phyloP scores from a whole-genome alignment of 2,329 filamentous ascomycete species.

The Aspergillus alliaceus region DNA sequence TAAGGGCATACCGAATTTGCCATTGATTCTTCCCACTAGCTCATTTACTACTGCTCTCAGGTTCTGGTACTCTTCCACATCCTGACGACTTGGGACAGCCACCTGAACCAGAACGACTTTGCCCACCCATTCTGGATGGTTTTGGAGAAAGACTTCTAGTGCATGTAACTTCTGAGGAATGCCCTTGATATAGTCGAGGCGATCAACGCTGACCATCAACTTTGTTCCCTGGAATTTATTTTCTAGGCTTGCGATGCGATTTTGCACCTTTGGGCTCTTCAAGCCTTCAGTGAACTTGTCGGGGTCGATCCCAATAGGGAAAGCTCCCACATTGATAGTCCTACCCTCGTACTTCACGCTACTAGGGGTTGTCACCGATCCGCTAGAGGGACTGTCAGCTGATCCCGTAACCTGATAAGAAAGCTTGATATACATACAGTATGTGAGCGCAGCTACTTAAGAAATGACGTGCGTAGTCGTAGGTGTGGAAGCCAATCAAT shows the following conservation, averaged over 20 bases:
- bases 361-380: slow-evolving; percentile 72
- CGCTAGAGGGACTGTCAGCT: slow-evolving; percentile 25
- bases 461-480: slow-evolving; percentile 93
- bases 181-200: slow-evolving; percentile 96
- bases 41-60: slow-evolving; percentile 91
- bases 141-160: slow-evolving; percentile 88
- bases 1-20: slow-evolving; percentile 67
- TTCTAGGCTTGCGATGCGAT: slow-evolving; percentile 76
- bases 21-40: slow-evolving; percentile 91
- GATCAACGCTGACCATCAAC: slow-evolving; percentile 90
- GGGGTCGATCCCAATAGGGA: slow-evolving; percentile 93
- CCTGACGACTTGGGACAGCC: slow-evolving; percentile 84
- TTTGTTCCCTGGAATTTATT: slow-evolving; percentile 92
- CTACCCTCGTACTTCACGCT: slow-evolving; percentile 84
- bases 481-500: slow-evolving; percentile 92
- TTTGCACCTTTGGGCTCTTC: slow-evolving; percentile 75
- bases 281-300: slow-evolving; percentile 89
- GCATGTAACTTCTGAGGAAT: slow-evolving; percentile 94
- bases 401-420: slow-evolving; percentile 10
- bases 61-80: slow-evolving; percentile 96
- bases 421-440: slow-evolving; percentile 52
- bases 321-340: slow-evolving; percentile 83
- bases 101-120: slow-evolving; percentile 94
- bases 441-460: slow-evolving; percentile 89
- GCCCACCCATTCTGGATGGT: slow-evolving; percentile 94